phyloP scores from a whole-genome alignment of 306 rosid species.

The Lithocarpus polystachyus region DNA sequence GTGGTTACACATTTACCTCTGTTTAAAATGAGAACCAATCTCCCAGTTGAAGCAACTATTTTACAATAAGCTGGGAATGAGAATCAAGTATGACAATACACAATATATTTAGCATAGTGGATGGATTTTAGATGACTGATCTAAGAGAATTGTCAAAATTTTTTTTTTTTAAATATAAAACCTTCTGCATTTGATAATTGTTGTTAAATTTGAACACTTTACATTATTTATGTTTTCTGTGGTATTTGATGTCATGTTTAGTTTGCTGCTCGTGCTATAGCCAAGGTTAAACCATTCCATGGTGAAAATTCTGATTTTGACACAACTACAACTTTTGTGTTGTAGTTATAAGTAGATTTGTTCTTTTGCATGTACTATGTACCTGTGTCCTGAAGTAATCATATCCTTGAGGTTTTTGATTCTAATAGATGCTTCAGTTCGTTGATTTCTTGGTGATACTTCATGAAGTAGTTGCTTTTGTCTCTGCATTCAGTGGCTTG shows the following conservation, averaged over 20 bases:
- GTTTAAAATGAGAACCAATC: too few species aligned
- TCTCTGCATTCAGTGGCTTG: background rate
- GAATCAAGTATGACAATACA: background rate
- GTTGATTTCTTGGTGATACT: background rate
- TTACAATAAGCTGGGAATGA: too few species aligned
- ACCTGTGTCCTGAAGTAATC: background rate
- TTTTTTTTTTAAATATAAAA: background rate
- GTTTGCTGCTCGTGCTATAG: background rate
- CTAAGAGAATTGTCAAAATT: background rate
- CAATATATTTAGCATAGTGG: background rate
- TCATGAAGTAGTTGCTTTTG: background rate
- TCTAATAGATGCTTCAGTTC: background rate
- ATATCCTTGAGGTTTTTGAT: background rate
- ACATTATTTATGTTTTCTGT: background rate
- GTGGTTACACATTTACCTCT: background rate
- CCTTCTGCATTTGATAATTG: background rate
- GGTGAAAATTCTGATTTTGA: background rate
- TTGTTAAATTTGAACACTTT: background rate
- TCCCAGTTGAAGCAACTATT: too few species aligned
- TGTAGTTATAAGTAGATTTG: background rate
- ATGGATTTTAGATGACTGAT: background rate
- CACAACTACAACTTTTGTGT: background rate
- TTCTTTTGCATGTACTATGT: background rate
- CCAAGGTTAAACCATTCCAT: background rate
- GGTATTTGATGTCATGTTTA: background rate